phyloP scores from a whole-genome alignment of 257 asterid species.

The Solanum dulcamara region DNA sequence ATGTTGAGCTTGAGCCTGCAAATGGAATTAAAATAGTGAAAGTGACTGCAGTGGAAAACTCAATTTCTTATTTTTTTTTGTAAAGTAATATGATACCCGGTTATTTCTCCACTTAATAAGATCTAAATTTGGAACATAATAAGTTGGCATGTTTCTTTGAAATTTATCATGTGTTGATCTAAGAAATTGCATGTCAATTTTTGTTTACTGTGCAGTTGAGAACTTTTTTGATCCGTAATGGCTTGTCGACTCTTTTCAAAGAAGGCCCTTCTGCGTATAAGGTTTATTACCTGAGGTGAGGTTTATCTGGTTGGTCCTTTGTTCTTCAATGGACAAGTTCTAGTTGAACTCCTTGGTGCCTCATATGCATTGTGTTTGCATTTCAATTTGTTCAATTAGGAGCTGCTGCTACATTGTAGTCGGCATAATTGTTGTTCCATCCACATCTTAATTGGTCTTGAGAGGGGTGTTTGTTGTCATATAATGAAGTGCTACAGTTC shows the following conservation, averaged over 20 bases:
- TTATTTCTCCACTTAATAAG: background rate
- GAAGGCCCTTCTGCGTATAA: conserved; percentile 88
- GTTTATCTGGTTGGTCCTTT: conserved; percentile 5
- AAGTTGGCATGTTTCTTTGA: background rate
- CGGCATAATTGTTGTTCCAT: background rate
- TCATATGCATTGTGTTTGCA: background rate
- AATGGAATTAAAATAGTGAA: background rate
- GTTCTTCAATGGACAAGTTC: background rate
- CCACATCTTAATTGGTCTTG: background rate
- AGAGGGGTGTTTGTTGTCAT: background rate
- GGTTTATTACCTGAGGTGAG: conserved; percentile 78
- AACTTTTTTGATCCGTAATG: conserved; percentile 90
- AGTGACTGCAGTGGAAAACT: background rate
- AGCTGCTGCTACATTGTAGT: background rate
- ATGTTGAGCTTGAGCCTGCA: background rate
- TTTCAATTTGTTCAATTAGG: background rate
- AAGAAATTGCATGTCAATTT: background rate
- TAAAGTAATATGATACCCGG: background rate
- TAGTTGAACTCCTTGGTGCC: background rate
- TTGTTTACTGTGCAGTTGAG: conserved; percentile 44
- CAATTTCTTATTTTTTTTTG: background rate
- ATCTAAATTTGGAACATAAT: background rate
- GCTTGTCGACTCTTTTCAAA: conserved; percentile 75
- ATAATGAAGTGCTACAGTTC: background rate
- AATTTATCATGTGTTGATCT: background rate